Percentiles rank a stretch among this genome's conserved stretches.
phyloP scores from a whole-genome alignment of 208 protist species.

The Acanthamoeba royreba region DNA sequence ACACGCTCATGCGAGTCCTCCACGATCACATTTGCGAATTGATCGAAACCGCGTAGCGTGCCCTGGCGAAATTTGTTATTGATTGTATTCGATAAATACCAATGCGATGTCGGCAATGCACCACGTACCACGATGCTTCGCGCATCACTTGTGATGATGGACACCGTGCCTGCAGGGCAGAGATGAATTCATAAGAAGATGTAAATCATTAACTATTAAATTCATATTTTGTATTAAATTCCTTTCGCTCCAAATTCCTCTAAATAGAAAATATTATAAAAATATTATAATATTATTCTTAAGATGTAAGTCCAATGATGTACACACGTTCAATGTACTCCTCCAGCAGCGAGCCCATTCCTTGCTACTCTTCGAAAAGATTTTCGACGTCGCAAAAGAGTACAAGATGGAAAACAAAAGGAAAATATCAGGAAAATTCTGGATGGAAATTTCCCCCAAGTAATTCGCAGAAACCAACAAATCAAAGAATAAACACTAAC shows the following conservation, averaged over 20 bases:
- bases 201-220: neutral
- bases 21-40: conserved; percentile 74
- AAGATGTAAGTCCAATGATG: neutral
- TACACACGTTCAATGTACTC: conserved; percentile 18
- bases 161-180: neutral
- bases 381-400: neutral
- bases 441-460: too few species aligned
- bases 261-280: too few species aligned
- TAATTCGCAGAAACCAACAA: too few species aligned
- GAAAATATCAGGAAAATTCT: too few species aligned
- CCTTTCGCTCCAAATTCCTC: too few species aligned
- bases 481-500: too few species aligned
- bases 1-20: conserved; percentile 76
- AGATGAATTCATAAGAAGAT: neutral
- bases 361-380: too few species aligned
- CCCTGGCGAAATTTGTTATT: neutral
- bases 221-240: neutral
- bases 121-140: neutral
- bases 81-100: neutral
- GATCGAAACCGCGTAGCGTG: conserved; percentile 66
- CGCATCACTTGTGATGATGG: neutral
- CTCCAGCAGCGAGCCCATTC: neutral
- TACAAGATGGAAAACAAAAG: neutral
- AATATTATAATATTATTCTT: too few species aligned
- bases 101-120: neutral